Conservation (phyloP, 345 rosid species). For the Eucalyptus urophylla region DNA sequence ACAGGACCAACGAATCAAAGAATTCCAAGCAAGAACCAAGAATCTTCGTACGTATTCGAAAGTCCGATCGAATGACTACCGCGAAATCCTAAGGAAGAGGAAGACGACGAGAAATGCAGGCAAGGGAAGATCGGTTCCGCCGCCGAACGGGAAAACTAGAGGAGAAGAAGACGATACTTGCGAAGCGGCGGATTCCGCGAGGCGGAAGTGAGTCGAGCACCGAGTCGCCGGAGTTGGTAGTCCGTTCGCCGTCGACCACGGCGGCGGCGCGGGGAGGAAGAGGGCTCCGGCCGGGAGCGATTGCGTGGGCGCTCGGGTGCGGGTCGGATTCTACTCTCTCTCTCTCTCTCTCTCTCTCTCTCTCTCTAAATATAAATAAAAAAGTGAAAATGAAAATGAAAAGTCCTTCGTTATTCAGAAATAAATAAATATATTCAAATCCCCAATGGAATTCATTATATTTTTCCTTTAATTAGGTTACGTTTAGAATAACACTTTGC, state of each 20-base stretch:
- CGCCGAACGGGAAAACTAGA: not conserved
- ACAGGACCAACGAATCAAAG: no score
- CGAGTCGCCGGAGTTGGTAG: not conserved
- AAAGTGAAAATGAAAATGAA: not conserved
- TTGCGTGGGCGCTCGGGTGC: not conserved
- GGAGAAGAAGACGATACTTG: not conserved
- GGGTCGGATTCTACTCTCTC: not conserved
- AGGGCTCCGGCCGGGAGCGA: not conserved
- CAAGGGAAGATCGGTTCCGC: not conserved
- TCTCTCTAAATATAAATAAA: no score
- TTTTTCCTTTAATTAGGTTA: not conserved
- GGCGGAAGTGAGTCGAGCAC: not conserved
- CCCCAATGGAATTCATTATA: not conserved
- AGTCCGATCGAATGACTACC: not conserved
- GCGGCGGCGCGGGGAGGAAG: not conserved
- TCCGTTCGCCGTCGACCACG: not conserved
- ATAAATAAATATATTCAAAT: rapidly evolving
- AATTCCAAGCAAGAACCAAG: no score
- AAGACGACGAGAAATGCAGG: not conserved
- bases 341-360: not conserved
- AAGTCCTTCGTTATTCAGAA: not conserved
- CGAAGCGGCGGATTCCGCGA: not conserved
- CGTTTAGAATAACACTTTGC: not conserved
- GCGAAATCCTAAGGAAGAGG: not conserved
- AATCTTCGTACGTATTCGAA: no score